Base-by-base conservation (phyloP, 2,329 filamentous ascomycete species). In the Fusarium pseudograminearum region DNA sequence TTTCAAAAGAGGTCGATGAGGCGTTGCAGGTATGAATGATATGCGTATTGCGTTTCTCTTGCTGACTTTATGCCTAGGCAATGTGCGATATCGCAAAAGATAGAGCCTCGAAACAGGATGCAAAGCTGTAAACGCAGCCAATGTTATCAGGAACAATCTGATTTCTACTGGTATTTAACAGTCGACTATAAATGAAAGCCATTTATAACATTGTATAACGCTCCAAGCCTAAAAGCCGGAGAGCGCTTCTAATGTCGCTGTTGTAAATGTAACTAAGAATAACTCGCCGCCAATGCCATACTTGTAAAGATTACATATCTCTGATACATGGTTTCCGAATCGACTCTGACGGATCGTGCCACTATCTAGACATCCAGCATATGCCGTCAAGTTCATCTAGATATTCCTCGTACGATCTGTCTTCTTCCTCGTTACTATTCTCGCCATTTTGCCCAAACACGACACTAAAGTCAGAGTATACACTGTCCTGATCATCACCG, bases 71-170 rank as follows among this genome's bases (percentile, higher is more conserved):
- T 11, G 24, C n/a, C 12, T 30, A 59, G 91, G 94, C 94, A 41
- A 97, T 98, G 93, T 93, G 93, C 76, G 92, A 94, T 74, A 98
- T 98, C 76, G 94, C 94, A 31, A 87, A 88, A 53, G 93, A 97
- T 75, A 87, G 94, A 50, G 93, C 91, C 28, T 66, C 66, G 4
- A 74, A 74, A 48, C 67, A 74, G n/a, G 53, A 51, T 10, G 48
- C 56, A 15, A 63, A 69, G 33, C 45, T 54, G 26, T 71, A 14
- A 53, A 44, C 11, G 22, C 7, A 42, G 20, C 28, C 18, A 24
- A 4, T 44, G 14, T 33, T 31, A n/a, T 22, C 34, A 41, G 26
- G 18, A 28, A 62, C 42, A 61, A 56, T 56, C 20, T 55, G 31
- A 28, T 41, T 46, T 53, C 15, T 10, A 28, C 47, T 16, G 45